A percentile compares a stretch with the other conserved stretches of the same genome.
Conservation (phyloP, 768 basidiomycete genomes). For the Filobasidium wieringae region DNA sequence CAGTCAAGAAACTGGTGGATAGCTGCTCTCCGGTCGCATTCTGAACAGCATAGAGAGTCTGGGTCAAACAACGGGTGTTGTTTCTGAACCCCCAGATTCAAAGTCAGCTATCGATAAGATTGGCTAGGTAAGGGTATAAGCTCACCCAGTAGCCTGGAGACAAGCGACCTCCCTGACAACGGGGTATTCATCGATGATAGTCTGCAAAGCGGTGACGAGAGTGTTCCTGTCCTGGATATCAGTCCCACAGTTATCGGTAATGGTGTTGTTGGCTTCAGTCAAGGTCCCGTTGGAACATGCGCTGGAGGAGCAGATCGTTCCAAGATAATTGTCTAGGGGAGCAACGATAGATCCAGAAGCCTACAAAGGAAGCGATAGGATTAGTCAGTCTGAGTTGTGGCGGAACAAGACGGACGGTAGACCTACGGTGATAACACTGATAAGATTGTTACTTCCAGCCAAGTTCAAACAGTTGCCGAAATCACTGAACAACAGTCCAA, state of each 20-base stretch:
- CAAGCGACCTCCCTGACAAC: conserved; percentile 31
- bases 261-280: conserved; percentile 17
- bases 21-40: conserved; percentile 26
- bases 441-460: not conserved
- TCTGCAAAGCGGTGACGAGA: conserved; percentile 21
- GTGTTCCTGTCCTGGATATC: conserved; percentile 23
- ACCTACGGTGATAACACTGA: conserved; percentile 4
- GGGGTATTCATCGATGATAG: conserved; percentile 23
- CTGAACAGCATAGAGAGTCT: conserved; percentile 28
- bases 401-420: no score
- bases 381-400: no score
- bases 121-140: not conserved
- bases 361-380: not conserved
- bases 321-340: conserved; percentile 30
- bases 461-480: not conserved
- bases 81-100: conserved; percentile 16
- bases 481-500: not conserved
- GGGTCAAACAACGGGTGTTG: conserved; percentile 33
- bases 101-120: not conserved
- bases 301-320: conserved; percentile 20
- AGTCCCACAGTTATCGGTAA: conserved; percentile 23
- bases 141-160: conserved; percentile 32
- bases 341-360: conserved; percentile 23
- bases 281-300: conserved; percentile 18
- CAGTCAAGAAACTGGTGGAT: conserved; percentile 22